Conservation (phyloP, 1,284 basidiomycete species). For the Heimioporus retisporus region DNA sequence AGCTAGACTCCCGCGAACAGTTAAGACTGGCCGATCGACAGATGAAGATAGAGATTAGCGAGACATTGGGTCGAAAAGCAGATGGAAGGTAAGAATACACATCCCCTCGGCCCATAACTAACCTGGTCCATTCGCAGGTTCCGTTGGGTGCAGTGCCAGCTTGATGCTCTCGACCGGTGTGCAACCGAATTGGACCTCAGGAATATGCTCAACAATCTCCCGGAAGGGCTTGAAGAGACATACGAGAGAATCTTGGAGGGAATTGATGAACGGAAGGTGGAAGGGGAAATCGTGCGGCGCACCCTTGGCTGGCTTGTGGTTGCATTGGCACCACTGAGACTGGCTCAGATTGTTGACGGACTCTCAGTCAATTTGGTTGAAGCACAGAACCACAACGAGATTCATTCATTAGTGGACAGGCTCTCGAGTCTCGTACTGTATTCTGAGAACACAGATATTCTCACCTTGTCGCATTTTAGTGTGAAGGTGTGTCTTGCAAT, state of each 20-base stretch:
- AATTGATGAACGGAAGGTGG: slow-evolving; percentile 8
- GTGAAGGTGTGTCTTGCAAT: not conserved
- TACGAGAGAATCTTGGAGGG: slow-evolving; percentile 8
- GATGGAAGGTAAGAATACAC: slow-evolving; percentile 2
- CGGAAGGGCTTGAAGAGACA: not conserved
- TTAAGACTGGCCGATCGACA: too few relatives aligned
- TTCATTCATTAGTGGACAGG: not conserved
- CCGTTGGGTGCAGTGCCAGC: slow-evolving; percentile 15
- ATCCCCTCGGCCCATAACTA: not conserved
- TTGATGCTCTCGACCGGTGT: slow-evolving; percentile 9
- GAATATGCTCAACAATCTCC: not conserved
- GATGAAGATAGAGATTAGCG: too few relatives aligned
- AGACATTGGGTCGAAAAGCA: not conserved
- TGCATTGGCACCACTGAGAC: slow-evolving; percentile 5
- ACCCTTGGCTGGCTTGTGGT: slow-evolving; percentile 7
- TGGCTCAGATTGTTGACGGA: slow-evolving; percentile 2
- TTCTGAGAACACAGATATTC: not conserved
- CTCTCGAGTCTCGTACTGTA: slow-evolving; percentile 13
- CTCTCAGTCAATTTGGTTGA: not conserved
- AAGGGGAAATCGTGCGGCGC: slow-evolving; percentile 5
- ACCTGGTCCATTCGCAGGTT: not conserved
- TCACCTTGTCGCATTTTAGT: slow-evolving; percentile 5
- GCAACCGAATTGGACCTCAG: not conserved
- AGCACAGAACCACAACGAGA: not conserved
- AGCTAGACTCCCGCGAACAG: too few relatives aligned